phyloP scores from a whole-genome alignment of 805 yeast genomes.

The Pichia exigua region DNA sequence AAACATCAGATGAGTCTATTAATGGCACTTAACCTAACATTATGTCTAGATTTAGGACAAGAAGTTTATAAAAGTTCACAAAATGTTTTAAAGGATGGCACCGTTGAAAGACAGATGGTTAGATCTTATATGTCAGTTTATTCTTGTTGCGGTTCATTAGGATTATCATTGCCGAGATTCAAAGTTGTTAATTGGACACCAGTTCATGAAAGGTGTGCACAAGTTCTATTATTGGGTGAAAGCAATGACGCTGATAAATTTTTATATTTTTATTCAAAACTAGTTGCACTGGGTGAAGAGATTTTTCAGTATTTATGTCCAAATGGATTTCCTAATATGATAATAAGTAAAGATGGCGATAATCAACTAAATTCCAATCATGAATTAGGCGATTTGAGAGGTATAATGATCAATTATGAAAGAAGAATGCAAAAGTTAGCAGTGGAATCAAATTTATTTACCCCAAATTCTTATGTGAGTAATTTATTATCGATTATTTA shows the following conservation, averaged over 20 bases:
- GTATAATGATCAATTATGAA: conserved; percentile 34
- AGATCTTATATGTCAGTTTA: conserved; percentile 42
- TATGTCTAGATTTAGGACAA: conserved; percentile 43
- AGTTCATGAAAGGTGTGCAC: conserved; percentile 34
- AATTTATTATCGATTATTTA: conserved; percentile 37
- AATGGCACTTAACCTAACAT: conserved; percentile 35
- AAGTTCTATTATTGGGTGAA: conserved; percentile 29
- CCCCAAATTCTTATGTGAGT: conserved; percentile 29
- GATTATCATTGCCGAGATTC: conserved; percentile 43
- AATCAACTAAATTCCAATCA: conserved; percentile 1
- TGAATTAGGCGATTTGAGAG: conserved; percentile 14
- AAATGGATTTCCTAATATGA: conserved; percentile 11
- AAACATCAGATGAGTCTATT: conserved; percentile 43
- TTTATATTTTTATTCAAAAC: conserved; percentile 36
- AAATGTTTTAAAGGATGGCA: conserved; percentile 21
- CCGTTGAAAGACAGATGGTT: conserved; percentile 30
- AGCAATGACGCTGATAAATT: conserved; percentile 33
- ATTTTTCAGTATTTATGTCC: conserved; percentile 35
- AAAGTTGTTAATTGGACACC: conserved; percentile 42
- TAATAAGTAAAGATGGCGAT: not conserved
- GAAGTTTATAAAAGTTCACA: conserved; percentile 24
- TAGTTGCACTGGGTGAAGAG: conserved; percentile 45
- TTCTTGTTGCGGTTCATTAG: conserved; percentile 43
- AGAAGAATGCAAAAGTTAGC: conserved; percentile 33
- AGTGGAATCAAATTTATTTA: conserved; percentile 33